These are phyloP conservation scores for Streptanthus diversifolius DNA, from an alignment of 345 rosid species.

Conservation along the genomic window DNA sequence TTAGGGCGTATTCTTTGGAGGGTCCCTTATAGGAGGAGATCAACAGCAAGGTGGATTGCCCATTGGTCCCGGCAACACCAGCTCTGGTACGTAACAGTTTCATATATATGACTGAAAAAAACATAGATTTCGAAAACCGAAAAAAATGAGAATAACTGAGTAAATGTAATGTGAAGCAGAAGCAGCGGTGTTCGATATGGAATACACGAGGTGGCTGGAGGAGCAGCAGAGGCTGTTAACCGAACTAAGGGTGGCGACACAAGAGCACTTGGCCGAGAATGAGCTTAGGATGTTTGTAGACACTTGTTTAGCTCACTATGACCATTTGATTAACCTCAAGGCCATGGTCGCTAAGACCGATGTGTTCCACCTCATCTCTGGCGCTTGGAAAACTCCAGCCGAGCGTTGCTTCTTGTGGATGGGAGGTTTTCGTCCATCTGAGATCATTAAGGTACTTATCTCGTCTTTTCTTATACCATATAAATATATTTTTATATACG, in stretches of 20 bases:
- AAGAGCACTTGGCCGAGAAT: constrained; percentile 78
- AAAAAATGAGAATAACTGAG: background rate
- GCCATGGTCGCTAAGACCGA: constrained; percentile 75
- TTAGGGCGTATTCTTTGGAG: constrained; percentile 78
- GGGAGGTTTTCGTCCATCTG: constrained; percentile 96
- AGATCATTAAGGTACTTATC: constrained; percentile 77
- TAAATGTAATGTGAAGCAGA: constrained; percentile 41
- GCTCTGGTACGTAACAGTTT: constrained; percentile 49
- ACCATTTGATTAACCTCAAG: constrained; percentile 74
- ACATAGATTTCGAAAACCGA: background rate
- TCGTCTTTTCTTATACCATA: background rate
- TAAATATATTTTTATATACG: background rate
- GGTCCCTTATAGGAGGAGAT: constrained; percentile 55
- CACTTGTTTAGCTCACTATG: constrained; percentile 71
- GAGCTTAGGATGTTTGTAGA: constrained; percentile 85
- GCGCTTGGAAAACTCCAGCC: constrained; percentile 96
- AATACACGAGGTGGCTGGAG: constrained; percentile 85
- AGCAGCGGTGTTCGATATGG: constrained; percentile 81
- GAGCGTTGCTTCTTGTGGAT: constrained; percentile 99
- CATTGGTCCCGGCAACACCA: constrained; percentile 49
- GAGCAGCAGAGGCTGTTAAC: constrained; percentile 76
- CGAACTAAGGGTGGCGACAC: constrained; percentile 89
- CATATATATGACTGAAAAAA: background rate
- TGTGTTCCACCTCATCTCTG: constrained; percentile 89
- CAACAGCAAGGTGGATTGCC: constrained; percentile 58